phyloP scores from a whole-genome alignment of 768 basidiomycete genomes.

The Naganishia kalamii region DNA sequence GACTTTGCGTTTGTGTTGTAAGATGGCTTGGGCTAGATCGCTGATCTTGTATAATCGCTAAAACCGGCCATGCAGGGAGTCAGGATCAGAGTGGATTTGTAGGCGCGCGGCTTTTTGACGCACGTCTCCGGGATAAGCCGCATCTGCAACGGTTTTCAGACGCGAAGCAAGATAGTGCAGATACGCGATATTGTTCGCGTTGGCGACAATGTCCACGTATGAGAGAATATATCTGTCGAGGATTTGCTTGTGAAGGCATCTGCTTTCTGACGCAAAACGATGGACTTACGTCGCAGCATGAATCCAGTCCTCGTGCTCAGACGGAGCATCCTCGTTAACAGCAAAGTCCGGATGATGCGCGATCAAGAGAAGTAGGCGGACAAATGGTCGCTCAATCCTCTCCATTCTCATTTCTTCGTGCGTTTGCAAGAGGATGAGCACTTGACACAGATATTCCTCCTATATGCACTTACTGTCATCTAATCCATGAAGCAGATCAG shows the following conservation, averaged over 20 bases:
- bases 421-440: not conserved
- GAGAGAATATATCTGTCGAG: constrained; percentile 72
- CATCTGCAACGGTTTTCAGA: constrained; percentile 79
- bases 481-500: not conserved
- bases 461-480: not conserved
- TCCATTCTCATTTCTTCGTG: constrained; percentile 56
- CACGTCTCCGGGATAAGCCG: constrained; percentile 62
- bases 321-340: constrained; percentile 24
- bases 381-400: constrained; percentile 73
- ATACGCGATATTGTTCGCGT: constrained; percentile 73
- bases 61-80: not conserved
- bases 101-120: constrained; percentile 46
- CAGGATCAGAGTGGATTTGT: constrained; percentile 1
- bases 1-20: constrained; percentile 60
- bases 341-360: constrained; percentile 93
- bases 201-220: constrained; percentile 70
- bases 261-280: not conserved
- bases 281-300: constrained; percentile 70
- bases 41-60: constrained; percentile 82
- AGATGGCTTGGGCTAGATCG: constrained; percentile 81
- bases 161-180: constrained; percentile 74
- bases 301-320: constrained; percentile 60
- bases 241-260: not conserved
- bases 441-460: not conserved
- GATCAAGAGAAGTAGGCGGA: constrained; percentile 76